A percentile compares a stretch with the other conserved stretches of the same genome.
Evolutionary conservation across 495 filamentous ascomycete species (phyloP).

Genomic region (Gamarada debralockiae): DNA sequence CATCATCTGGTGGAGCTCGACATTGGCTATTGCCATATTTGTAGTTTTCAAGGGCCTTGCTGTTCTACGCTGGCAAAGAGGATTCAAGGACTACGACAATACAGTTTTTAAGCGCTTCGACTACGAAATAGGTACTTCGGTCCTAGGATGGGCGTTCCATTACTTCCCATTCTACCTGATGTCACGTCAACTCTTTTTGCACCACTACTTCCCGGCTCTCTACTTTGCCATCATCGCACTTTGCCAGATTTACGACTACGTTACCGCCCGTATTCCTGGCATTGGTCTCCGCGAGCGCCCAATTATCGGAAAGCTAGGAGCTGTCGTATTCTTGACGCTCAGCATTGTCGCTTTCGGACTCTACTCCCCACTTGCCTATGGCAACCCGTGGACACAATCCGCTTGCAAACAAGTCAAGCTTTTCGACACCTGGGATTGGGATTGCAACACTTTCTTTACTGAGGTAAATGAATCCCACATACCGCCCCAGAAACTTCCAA

Average conservation of each 20-base stretch:
- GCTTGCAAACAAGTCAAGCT: constrained; percentile 86
- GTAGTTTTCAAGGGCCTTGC: constrained; percentile 81
- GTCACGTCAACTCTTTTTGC: constrained; percentile 91
- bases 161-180: constrained; percentile 98
- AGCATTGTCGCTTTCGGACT: constrained; percentile 75
- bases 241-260: constrained; percentile 85
- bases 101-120: constrained; percentile 90
- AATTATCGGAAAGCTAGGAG: constrained; percentile 64
- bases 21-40: constrained; percentile 74
- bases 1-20: constrained; percentile 90
- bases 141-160: constrained; percentile 91
- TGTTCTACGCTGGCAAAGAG: constrained; percentile 90
- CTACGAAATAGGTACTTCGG: constrained; percentile 87
- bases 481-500: constrained; percentile 7
- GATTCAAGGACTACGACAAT: constrained; percentile 78
- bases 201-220: constrained; percentile 93
- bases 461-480: constrained; percentile 60
- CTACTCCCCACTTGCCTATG: constrained; percentile 86
- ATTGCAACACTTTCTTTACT: constrained; percentile 88
- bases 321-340: constrained; percentile 65
- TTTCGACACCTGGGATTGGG: constrained; percentile 89
- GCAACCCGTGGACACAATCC: constrained; percentile 86
- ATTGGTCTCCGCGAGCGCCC: constrained; percentile 69
- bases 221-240: constrained; percentile 90
- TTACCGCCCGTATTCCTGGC: constrained; percentile 60